Conservation (phyloP, 2,329 filamentous ascomycete species). For the Fusarium guadeloupense region DNA sequence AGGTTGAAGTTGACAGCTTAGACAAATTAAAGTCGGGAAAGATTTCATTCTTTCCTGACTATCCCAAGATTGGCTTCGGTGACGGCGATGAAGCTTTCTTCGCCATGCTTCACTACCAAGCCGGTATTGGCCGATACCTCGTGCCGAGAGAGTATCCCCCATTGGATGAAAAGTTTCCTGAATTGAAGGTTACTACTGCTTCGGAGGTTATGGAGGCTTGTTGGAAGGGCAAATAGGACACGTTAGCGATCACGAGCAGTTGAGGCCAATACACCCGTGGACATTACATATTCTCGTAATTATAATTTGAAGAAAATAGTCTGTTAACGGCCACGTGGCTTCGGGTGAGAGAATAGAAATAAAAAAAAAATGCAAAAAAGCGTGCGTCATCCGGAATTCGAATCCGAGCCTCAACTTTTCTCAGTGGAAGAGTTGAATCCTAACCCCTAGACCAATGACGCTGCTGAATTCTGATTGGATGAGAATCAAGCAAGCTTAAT, state of each 20-base stretch:
- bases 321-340: too few species aligned
- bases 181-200: slow-evolving; percentile 17
- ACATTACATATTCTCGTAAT: too few species aligned
- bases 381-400: slow-evolving; percentile 25
- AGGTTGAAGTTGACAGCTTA: slow-evolving; percentile 24
- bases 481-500: not conserved
- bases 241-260: not conserved
- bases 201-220: slow-evolving; percentile 31
- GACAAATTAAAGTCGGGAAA: slow-evolving; percentile 36
- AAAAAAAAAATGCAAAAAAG: not conserved
- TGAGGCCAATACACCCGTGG: too few species aligned
- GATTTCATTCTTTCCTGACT: slow-evolving; percentile 37
- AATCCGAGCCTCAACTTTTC: slow-evolving; percentile 30
- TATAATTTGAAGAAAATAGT: too few species aligned
- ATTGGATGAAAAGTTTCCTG: slow-evolving; percentile 23
- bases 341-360: not conserved
- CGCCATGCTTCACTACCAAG: slow-evolving; percentile 32
- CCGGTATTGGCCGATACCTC: slow-evolving; percentile 17
- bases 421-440: slow-evolving; percentile 26
- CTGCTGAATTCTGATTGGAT: too few species aligned
- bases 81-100: slow-evolving; percentile 33
- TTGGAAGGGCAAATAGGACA: slow-evolving; percentile 16
- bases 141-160: slow-evolving; percentile 1
- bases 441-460: slow-evolving; percentile 27
- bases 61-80: slow-evolving; percentile 27